A percentile compares a stretch with the other conserved stretches of the same genome.
Evolutionary conservation across 257 asterid species (phyloP).

Genomic region (Phtheirospermum japonicum): DNA sequence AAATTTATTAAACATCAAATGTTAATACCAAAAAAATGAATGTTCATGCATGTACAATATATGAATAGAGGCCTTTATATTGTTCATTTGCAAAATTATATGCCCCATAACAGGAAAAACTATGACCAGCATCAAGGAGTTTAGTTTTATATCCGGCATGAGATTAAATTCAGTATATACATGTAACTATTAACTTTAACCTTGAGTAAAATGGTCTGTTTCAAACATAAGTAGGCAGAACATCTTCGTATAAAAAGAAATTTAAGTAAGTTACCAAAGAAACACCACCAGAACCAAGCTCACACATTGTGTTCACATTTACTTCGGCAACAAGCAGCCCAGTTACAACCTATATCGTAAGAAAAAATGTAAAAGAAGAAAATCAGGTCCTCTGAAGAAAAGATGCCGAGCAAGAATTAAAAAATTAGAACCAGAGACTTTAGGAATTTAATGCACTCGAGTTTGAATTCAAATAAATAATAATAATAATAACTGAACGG

Average conservation of each 20-base stretch:
- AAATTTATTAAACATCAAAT: constrained; percentile 13
- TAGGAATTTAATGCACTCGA: no score
- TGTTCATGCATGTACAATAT: not conserved
- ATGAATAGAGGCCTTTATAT: no score
- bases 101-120: not conserved
- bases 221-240: constrained; percentile 11
- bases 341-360: constrained; percentile 59
- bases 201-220: constrained; percentile 7
- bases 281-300: constrained; percentile 94
- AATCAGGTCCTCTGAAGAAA: not conserved
- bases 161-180: not conserved
- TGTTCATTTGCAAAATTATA: no score
- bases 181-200: not conserved
- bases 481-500: no score
- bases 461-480: no score
- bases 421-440: no score
- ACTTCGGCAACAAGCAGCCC: constrained; percentile 97
- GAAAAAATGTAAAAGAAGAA: not conserved
- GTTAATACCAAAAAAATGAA: not conserved
- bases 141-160: not conserved
- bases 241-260: constrained; percentile 15
- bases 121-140: not conserved
- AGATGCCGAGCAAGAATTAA: not conserved
- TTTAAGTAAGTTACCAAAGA: constrained; percentile 60
- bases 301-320: constrained; percentile 94